phyloP scores from a whole-genome alignment of 768 basidiomycete species.

The Suillus subaureus region DNA sequence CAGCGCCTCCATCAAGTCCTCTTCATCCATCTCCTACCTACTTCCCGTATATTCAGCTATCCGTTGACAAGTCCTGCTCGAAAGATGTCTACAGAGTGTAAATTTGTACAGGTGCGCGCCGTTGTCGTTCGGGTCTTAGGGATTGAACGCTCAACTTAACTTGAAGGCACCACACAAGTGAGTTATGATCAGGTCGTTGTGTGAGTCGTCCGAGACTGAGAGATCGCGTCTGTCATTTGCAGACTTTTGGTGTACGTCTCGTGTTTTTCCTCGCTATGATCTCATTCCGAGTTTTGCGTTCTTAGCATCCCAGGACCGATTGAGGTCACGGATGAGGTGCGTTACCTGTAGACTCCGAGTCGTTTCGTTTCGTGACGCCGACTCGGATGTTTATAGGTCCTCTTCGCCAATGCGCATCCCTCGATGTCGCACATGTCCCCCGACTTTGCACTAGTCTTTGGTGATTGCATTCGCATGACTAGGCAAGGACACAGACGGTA shows the following conservation, averaged over 20 bases:
- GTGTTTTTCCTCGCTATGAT: constrained; percentile 6
- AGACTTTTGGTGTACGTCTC: constrained; percentile 52
- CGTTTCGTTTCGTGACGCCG: constrained; percentile 4
- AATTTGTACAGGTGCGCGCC: constrained; percentile 25
- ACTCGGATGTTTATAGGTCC: constrained; percentile 51
- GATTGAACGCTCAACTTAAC: constrained; percentile 6
- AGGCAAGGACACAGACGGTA: constrained; percentile 40
- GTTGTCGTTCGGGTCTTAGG: neutral
- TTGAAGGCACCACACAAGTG: constrained; percentile 53
- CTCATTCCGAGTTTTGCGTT: constrained; percentile 9
- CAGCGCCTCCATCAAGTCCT: constrained; percentile 12
- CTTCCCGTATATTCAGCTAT: constrained; percentile 2
- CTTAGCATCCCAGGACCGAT: constrained; percentile 65
- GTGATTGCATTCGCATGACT: constrained; percentile 86
- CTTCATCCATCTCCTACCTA: constrained; percentile 1
- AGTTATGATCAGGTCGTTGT: constrained; percentile 20
- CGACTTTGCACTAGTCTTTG: constrained; percentile 87
- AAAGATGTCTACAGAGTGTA: constrained; percentile 21
- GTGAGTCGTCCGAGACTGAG: constrained; percentile 20
- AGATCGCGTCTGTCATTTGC: constrained; percentile 21
- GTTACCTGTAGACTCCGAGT: neutral
- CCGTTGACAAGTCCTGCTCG: constrained; percentile 1
- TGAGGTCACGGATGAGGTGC: constrained; percentile 62
- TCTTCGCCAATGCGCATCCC: constrained; percentile 92
- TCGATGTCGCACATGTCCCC: constrained; percentile 86